Base-by-base conservation (phyloP, 1,139 yeast species). In the Nakaseomyces nivariensis region DNA sequence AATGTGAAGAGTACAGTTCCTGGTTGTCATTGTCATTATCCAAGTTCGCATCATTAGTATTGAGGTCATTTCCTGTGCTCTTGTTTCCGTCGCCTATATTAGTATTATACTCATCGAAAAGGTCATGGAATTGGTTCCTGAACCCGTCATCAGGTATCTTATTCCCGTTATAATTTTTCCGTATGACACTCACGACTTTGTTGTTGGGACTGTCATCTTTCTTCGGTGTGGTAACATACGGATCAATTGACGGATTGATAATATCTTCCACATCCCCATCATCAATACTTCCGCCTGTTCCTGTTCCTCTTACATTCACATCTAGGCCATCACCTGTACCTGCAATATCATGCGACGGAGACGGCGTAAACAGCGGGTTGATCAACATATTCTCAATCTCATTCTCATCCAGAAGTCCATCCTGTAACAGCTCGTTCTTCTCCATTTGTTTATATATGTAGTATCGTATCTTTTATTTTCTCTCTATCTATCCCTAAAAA, bases 311-410 rank as follows among this genome's bases (percentile, higher is more conserved):
- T 9, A 29, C 31, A 29, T 29, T 9, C 9, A 9, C 31, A 29
- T 29, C 31, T 29, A 6, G 9, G 31, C 2, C 31, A 7, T 9
- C 36, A 10, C n/a, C n/a, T 33, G 36, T 33, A n/a, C 5, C 42
- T 24, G 31, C 31, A 10, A 6, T 8, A 17, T 5, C 4, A 5
- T 36, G 5, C 38, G 24, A 8, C 9, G 38, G 38, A 5, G 38
- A 36, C 25, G 38, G 38, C 37, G 17, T 26, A 43, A 33, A 36
- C 42, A 22, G 5, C n/a, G 44, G 44, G 11, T 41, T 41, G 10
- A 27, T 56, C 37, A 61, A 45, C 22, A 61, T 57, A 43, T 58
- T 55, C 27, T 57, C 61, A 17, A 61, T 51, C 25, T 59, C 63
- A 10, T 58, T 60, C 41, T 58, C 61, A 49, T 59, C 44, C 10